These are phyloP conservation scores for Mantamonas sphyraenae DNA, from an alignment of 78 protist genomes.

Conservation along the genomic window DNA sequence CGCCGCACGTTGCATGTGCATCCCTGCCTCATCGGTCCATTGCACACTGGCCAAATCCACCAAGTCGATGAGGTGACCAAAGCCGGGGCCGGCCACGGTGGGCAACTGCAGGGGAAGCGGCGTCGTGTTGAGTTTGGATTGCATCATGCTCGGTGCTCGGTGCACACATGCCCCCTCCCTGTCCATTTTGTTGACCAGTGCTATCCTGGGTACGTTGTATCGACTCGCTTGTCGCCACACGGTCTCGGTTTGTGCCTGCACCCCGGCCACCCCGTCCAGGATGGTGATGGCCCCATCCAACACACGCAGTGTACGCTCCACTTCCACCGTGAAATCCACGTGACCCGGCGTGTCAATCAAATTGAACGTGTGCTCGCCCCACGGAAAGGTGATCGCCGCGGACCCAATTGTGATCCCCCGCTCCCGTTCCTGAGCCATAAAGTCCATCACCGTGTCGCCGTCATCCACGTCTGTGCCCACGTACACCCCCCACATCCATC, in stretches of 20 bases:
- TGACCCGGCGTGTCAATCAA: slow-evolving; percentile 97
- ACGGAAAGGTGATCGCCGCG: slow-evolving; percentile 70
- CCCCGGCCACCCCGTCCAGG: slow-evolving; percentile 85
- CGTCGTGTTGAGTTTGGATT: slow-evolving; percentile 13
- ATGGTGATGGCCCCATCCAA: slow-evolving; percentile 76
- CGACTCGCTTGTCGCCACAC: slow-evolving; percentile 67
- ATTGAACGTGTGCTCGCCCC: slow-evolving; percentile 62
- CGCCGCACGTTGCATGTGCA: no score
- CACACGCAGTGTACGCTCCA: slow-evolving; percentile 75
- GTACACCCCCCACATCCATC: no score
- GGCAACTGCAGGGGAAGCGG: slow-evolving; percentile 62
- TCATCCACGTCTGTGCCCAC: slow-evolving; percentile 65
- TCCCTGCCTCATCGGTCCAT: not conserved
- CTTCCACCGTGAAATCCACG: slow-evolving; percentile 93
- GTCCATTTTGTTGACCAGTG: slow-evolving; percentile 89
- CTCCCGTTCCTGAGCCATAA: slow-evolving; percentile 76
- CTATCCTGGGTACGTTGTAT: slow-evolving; percentile 66
- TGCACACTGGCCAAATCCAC: not conserved
- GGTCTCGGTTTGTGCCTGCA: slow-evolving; percentile 75
- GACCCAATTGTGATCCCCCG: slow-evolving; percentile 85
- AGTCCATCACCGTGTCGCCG: slow-evolving; percentile 87
- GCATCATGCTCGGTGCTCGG: slow-evolving; percentile 19
- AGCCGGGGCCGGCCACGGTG: not conserved
- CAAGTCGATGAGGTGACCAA: slow-evolving; percentile 10
- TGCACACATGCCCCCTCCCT: slow-evolving; percentile 66